These are phyloP conservation scores for Sclerotinia nivalis DNA, from an alignment of 2,329 filamentous ascomycete species.

Conservation along the genomic window DNA sequence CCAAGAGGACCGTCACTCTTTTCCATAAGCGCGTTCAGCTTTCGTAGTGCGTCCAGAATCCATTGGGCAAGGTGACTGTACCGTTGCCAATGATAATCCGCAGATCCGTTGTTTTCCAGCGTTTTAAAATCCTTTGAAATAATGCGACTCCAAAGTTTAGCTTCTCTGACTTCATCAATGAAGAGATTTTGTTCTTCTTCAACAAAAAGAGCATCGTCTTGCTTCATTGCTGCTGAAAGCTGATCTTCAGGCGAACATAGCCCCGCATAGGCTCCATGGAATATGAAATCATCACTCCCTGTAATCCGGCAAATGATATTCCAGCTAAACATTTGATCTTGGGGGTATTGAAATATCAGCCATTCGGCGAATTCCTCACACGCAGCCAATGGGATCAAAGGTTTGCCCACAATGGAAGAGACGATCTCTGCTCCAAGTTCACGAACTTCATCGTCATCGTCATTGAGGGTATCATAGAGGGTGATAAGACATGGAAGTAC, in stretches of 20 bases:
- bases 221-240: slow-evolving; percentile 50
- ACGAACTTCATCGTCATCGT: slow-evolving; percentile 90
- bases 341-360: slow-evolving; percentile 22
- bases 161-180: slow-evolving; percentile 77
- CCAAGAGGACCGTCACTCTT: slow-evolving; percentile 67
- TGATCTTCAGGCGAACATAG: slow-evolving; percentile 44
- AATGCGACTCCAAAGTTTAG: slow-evolving; percentile 60
- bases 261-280: not conserved
- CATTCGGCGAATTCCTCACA: slow-evolving; percentile 25
- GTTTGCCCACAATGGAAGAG: slow-evolving; percentile 50
- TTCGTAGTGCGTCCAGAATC: slow-evolving; percentile 42
- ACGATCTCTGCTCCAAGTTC: slow-evolving; percentile 45
- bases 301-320: slow-evolving; percentile 32
- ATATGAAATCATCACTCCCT: slow-evolving; percentile 24
- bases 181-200: slow-evolving; percentile 96
- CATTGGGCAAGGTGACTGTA: slow-evolving; percentile 45
- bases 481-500: slow-evolving; percentile 59
- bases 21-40: slow-evolving; percentile 29
- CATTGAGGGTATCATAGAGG: slow-evolving; percentile 75
- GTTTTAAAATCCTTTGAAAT: slow-evolving; percentile 42
- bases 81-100: not conserved
- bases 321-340: slow-evolving; percentile 19
- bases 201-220: slow-evolving; percentile 73
- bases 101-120: not conserved
- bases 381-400: slow-evolving; percentile 38